A percentile compares a stretch with the other conserved stretches of the same genome.
phyloP scores from a whole-genome alignment of 805 yeast species.

The Kregervanrija pseudodelftensis region DNA sequence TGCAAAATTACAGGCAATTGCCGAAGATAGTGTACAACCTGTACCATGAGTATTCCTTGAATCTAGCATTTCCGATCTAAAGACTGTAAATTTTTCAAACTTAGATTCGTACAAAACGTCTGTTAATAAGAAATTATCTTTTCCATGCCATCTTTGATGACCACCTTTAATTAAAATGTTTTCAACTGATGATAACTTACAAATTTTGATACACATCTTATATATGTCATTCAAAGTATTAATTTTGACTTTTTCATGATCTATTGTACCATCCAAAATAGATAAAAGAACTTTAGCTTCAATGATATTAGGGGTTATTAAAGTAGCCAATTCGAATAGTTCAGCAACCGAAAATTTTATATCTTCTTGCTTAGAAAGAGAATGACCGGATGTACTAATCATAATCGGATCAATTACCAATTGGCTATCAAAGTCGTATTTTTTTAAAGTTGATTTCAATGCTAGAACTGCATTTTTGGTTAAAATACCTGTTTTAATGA shows the following conservation, averaged over 20 bases:
- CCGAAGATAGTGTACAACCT: constrained; percentile 80
- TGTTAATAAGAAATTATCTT: constrained; percentile 1
- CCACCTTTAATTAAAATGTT: constrained; percentile 12
- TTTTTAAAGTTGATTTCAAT: constrained; percentile 25
- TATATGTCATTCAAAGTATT: constrained; percentile 2
- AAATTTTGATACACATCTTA: constrained; percentile 2
- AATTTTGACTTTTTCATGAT: not conserved
- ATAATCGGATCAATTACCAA: constrained; percentile 74
- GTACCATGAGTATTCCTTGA: constrained; percentile 70
- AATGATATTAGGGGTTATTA: constrained; percentile 68
- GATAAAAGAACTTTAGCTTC: constrained; percentile 42
- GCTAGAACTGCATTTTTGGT: constrained; percentile 43
- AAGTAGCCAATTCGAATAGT: constrained; percentile 44
- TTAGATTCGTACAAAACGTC: constrained; percentile 7
- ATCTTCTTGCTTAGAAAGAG: constrained; percentile 37
- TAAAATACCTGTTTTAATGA: constrained; percentile 76
- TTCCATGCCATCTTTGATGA: constrained; percentile 17
- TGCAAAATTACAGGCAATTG: constrained; percentile 73
- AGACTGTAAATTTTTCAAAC: not conserved
- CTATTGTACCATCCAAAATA: not conserved
- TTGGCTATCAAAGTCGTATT: constrained; percentile 19
- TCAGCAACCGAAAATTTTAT: constrained; percentile 24
- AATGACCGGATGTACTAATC: constrained; percentile 72
- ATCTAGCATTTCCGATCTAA: constrained; percentile 5
- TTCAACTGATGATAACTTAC: constrained; percentile 1